Evolutionary conservation across 2,329 filamentous ascomycete species (phyloP).

Genomic region (Epichloe bromicola): DNA sequence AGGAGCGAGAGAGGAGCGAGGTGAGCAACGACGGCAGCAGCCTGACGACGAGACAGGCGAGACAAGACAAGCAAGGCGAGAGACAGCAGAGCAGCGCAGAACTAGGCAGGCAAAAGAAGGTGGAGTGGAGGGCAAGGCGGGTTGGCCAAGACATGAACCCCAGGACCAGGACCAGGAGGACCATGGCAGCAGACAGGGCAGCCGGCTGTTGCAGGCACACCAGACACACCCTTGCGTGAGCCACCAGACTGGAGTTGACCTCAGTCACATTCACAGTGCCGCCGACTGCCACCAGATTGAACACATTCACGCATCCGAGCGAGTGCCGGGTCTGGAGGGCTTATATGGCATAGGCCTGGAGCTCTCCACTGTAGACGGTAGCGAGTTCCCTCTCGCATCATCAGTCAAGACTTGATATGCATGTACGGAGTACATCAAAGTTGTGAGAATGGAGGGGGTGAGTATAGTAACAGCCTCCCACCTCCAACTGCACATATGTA

Average conservation of each 20-base stretch:
- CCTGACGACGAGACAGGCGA: background rate
- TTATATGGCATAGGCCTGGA: background rate
- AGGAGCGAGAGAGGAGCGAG: background rate
- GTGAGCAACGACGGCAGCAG: background rate
- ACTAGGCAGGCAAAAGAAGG: background rate
- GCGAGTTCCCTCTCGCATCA: too few species aligned
- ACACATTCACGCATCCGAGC: too few species aligned
- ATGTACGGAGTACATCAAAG: background rate
- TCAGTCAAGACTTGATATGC: background rate
- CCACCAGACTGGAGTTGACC: too few species aligned
- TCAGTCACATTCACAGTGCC: too few species aligned
- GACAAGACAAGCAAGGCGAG: background rate
- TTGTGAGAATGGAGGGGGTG: background rate
- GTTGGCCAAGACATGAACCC: conserved; percentile 5
- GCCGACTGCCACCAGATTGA: too few species aligned
- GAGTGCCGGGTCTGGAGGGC: background rate
- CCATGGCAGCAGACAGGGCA: conserved; percentile 1
- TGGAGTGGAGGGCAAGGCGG: conserved; percentile 1
- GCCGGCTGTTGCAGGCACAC: background rate
- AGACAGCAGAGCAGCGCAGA: conserved; percentile 1
- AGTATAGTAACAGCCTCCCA: background rate
- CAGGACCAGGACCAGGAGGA: conserved; percentile 2
- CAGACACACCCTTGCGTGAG: background rate
- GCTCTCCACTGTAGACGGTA: background rate
- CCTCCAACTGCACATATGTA: background rate